These are phyloP conservation scores for Pythium rhizo-oryzae DNA, from an alignment of 352 stramenopile genomes.

Conservation along the genomic window DNA sequence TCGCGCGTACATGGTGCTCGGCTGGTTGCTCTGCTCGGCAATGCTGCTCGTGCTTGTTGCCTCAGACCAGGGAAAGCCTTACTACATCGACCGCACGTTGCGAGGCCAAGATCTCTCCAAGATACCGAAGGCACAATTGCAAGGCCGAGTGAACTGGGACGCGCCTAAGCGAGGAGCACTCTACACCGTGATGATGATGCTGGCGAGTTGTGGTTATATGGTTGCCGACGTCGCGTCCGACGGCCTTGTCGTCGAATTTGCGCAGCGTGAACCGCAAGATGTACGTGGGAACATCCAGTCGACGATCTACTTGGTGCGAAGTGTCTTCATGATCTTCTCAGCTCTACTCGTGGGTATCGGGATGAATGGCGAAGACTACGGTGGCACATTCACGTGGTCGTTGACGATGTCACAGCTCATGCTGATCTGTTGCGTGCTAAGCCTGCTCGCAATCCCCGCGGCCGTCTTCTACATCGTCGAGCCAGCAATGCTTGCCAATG, in stretches of 20 bases:
- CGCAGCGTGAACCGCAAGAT: slow-evolving; percentile 41
- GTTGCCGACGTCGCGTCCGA: slow-evolving; percentile 44
- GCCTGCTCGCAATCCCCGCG: slow-evolving; percentile 26
- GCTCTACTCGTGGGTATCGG: slow-evolving; percentile 40
- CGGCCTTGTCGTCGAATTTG: slow-evolving; percentile 45
- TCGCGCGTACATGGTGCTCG: slow-evolving; percentile 73
- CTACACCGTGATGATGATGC: slow-evolving; percentile 43
- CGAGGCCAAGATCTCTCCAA: slow-evolving; percentile 27
- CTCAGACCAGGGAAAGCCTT: slow-evolving; percentile 45
- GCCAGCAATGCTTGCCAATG: not conserved
- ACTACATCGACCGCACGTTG: slow-evolving; percentile 53
- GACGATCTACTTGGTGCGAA: slow-evolving; percentile 44
- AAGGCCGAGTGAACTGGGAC: slow-evolving; percentile 35
- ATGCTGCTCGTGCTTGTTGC: slow-evolving; percentile 59
- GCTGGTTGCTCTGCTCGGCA: slow-evolving; percentile 52
- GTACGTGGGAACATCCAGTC: slow-evolving; percentile 43
- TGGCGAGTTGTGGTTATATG: slow-evolving; percentile 47
- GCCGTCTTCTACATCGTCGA: slow-evolving; percentile 32
- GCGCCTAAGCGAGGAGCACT: slow-evolving; percentile 24
- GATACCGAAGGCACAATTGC: slow-evolving; percentile 18
- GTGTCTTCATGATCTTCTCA: slow-evolving; percentile 39
- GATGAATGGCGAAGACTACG: slow-evolving; percentile 40
- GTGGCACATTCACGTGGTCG: slow-evolving; percentile 40
- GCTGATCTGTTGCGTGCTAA: slow-evolving; percentile 28
- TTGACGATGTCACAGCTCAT: slow-evolving; percentile 34